These are phyloP conservation scores for Mycosphaerella sp. DNA, from an alignment of 2,329 filamentous ascomycete species.

Conservation along the genomic window DNA sequence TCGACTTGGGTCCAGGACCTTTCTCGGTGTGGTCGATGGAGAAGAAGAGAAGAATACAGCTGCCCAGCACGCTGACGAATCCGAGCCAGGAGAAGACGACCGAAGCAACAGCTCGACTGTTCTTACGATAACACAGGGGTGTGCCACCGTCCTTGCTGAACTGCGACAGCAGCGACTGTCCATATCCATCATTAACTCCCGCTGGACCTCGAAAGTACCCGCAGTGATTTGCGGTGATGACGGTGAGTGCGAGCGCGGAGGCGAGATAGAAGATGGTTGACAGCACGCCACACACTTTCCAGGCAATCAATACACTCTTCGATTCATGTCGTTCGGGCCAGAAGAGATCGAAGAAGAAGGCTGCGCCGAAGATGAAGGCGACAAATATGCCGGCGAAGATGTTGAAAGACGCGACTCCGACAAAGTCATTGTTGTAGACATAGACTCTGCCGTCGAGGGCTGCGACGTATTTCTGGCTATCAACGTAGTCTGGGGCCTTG, in stretches of 20 bases:
- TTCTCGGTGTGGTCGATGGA: slow-evolving; percentile 36
- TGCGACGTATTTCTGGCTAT: slow-evolving; percentile 47
- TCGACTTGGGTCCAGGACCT: slow-evolving; percentile 35
- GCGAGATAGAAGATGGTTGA: slow-evolving; percentile 44
- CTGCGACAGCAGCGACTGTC: slow-evolving; percentile 28
- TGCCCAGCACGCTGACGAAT: slow-evolving; percentile 43
- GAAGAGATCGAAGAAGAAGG: slow-evolving; percentile 58
- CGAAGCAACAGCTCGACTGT: slow-evolving; percentile 46
- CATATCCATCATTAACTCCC: slow-evolving; percentile 26
- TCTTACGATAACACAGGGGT: slow-evolving; percentile 43
- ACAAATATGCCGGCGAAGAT: slow-evolving; percentile 54
- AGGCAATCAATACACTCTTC: slow-evolving; percentile 45
- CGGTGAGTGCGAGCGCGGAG: slow-evolving; percentile 46
- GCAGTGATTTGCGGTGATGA: slow-evolving; percentile 45
- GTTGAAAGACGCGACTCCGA: slow-evolving; percentile 52
- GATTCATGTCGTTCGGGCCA: slow-evolving; percentile 52
- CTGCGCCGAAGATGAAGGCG: slow-evolving; percentile 52
- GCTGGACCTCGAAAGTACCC: slow-evolving; percentile 40
- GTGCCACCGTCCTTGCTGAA: slow-evolving; percentile 35
- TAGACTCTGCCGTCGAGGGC: slow-evolving; percentile 35
- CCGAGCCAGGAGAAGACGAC: slow-evolving; percentile 51
- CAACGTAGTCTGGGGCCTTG: slow-evolving; percentile 44
- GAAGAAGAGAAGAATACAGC: slow-evolving; percentile 37
- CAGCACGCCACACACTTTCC: slow-evolving; percentile 48
- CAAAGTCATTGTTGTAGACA: slow-evolving; percentile 50